Evolutionary conservation across 2,329 filamentous ascomycete genomes (phyloP), one percentile per base, ranked within the genome.

Genomic region (Epichloe bromicola): DNA sequence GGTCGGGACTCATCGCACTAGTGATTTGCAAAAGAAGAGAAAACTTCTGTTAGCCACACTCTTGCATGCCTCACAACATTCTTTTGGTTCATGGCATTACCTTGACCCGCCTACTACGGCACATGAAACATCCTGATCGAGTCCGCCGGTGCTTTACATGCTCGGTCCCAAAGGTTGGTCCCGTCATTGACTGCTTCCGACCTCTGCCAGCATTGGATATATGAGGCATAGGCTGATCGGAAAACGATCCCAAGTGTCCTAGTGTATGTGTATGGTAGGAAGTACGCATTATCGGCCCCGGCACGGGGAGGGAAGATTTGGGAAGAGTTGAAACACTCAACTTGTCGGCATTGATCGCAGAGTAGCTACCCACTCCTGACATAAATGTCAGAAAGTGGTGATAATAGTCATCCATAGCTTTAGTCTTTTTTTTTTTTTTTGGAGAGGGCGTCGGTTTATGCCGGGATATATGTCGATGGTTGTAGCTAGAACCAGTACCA

Each of bases 71-170:
- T 30, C 40, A 43, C 15, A 48, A 42, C n/a, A 12, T 54, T 60
- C 53, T 52, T n/a, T 53, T 38, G 39, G 19, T 49, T 33, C 41
- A 40, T 15, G 49, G 39, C n/a, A 15, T 48, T 47, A 82, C 81
- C 75, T 85, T 97, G 48, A 97, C 90, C 65, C 93, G 80, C 58
- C 93, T 80, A 60, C 83, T 84, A 53, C 93, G 80, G 67, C 93
- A 98, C 45, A 90, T 97, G 57, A 75, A 96, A 70, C 93, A 98
- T 30, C 93, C 93, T 56, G 89, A 96, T 59, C 93, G 79, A 42
- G 93, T 97, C 58, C 93, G 82, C 55, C 90, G 85, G 65, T 97
- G 91, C 68, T 97, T 97, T 58, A 94, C 85, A 61, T 86, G 83
- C 55, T 94, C 66, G 38, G 57, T 42, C 20, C 61, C 86, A 46